A percentile compares a stretch with the other conserved stretches of the same genome.
Conservation (phyloP, 1,139 yeast species). For the Lodderomyces elongisporus region DNA sequence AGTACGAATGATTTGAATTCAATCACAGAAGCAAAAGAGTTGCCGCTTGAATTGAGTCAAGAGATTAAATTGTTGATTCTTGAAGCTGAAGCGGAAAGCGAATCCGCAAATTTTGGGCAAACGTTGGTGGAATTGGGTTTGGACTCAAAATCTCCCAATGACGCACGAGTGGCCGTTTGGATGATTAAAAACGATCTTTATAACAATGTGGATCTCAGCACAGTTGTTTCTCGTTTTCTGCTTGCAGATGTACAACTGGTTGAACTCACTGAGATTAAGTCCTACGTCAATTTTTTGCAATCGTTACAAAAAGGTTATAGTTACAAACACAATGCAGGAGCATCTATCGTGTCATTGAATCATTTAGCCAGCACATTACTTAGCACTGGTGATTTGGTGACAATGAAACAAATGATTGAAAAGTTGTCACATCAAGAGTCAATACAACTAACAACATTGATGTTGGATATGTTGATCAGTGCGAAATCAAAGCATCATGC, state of each 20-base stretch:
- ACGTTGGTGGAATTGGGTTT: too few species aligned
- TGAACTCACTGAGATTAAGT: slow-evolving; percentile 15
- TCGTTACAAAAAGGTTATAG: slow-evolving; percentile 11
- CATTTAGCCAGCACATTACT: slow-evolving; percentile 9
- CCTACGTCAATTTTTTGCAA: slow-evolving; percentile 20
- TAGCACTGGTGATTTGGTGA: slow-evolving; percentile 10
- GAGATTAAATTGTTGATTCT: slow-evolving; percentile 4
- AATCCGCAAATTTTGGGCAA: not conserved
- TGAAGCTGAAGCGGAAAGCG: slow-evolving; percentile 11
- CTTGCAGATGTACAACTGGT: too few species aligned
- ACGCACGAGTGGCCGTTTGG: slow-evolving; percentile 14
- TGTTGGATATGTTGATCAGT: slow-evolving; percentile 4
- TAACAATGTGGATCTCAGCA: slow-evolving; percentile 8
- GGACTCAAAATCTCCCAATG: not conserved
- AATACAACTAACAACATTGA: slow-evolving; percentile 5
- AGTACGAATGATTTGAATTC: not conserved
- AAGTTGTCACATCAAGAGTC: slow-evolving; percentile 9
- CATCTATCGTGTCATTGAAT: slow-evolving; percentile 9
- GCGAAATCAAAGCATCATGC: slow-evolving; percentile 2
- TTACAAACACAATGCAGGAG: not conserved
- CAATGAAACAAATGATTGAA: slow-evolving; percentile 16
- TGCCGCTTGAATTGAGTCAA: not conserved
- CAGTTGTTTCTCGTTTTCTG: too few species aligned
- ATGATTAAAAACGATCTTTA: slow-evolving; percentile 21
- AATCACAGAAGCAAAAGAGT: not conserved